Conservation (phyloP, 2,329 filamentous ascomycete species). For the Penicillium thymicola region DNA sequence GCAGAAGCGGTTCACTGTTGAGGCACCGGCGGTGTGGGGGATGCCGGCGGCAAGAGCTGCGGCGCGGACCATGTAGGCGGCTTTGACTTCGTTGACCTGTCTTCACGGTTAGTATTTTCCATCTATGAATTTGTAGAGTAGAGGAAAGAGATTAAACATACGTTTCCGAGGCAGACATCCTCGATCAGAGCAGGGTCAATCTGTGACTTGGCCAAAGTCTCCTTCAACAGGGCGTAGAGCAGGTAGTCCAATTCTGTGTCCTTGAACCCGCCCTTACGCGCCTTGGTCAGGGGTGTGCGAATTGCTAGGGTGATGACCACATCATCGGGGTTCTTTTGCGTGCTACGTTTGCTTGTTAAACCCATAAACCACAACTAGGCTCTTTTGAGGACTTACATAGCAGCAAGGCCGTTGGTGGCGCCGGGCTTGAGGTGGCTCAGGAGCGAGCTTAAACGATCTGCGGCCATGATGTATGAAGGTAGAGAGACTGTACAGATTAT, state of each 20-base stretch:
- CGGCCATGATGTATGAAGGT: constrained; percentile 58
- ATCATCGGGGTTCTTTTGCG: constrained; percentile 90
- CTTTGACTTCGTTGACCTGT: constrained; percentile 75
- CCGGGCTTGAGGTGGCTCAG: constrained; percentile 75
- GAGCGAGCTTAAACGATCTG: constrained; percentile 81
- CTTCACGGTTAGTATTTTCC: not conserved
- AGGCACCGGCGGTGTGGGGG: constrained; percentile 81
- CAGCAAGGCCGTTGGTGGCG: constrained; percentile 64
- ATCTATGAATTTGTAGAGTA: not conserved
- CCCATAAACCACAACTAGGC: not conserved
- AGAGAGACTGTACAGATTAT: not conserved
- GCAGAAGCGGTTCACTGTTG: constrained; percentile 91
- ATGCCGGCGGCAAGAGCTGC: constrained; percentile 88
- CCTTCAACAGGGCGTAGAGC: constrained; percentile 75
- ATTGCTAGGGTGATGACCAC: constrained; percentile 92
- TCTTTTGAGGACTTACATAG: constrained; percentile 63
- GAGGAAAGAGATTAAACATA: constrained; percentile 42
- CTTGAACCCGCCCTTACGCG: constrained; percentile 88
- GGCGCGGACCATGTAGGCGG: constrained; percentile 86
- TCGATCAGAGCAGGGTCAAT: constrained; percentile 78
- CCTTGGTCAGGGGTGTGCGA: constrained; percentile 86
- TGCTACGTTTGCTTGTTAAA: constrained; percentile 53
- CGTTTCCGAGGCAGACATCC: constrained; percentile 91
- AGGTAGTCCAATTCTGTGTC: constrained; percentile 88
- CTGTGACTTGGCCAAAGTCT: constrained; percentile 67